Evolutionary conservation across 495 filamentous ascomycete species (phyloP), one percentile per base, ranked within the genome.

Genomic region (Pseudomonodictys pantanalensis): DNA sequence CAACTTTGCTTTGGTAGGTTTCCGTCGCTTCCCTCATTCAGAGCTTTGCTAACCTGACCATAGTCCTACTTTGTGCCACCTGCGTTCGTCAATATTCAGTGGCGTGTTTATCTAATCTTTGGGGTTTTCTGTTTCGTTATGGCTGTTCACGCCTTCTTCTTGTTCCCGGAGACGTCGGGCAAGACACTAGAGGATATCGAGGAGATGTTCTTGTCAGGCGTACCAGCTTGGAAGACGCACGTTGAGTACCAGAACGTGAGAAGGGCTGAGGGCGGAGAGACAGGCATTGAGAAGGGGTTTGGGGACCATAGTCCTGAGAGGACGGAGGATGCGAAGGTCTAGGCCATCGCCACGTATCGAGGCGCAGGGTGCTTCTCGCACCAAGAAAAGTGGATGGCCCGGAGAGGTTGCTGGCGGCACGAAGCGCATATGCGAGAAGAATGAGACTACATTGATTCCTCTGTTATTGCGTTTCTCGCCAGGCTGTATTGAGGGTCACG

Each of bases 1-100:
- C 75, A 90, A 90, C 77, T 90, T 89, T 68, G 88, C 87, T 0
- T 78, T 90, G n/a, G n/a, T n/a, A n/a, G n/a, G n/a, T n/a, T n/a
- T n/a, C n/a, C n/a, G n/a, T n/a, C n/a, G n/a, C n/a, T n/a, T n/a
- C n/a, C n/a, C n/a, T n/a, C n/a, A n/a, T n/a, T n/a, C n/a, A n/a
- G n/a, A n/a, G n/a, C n/a, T n/a, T n/a, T n/a, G n/a, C n/a, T n/a
- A n/a, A n/a, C n/a, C n/a, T n/a, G n/a, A n/a, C n/a, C n/a, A n/a
- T n/a, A n/a, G 3, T 80, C 82, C 8, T 89, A 86, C 71, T 91
- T 91, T 57, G 86, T 89, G 3, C 88, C 87, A 1, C 83, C 86
- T 0, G 82, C 87, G 1, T 90, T 91, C 64, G 81, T 76, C 50
- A 87, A 81, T 62, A 90, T 91, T 63, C 73, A 80, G 53, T 92